A percentile compares a stretch with the other conserved stretches of the same genome.
Conservation (phyloP, 345 rosid genomes). For the Iberis pinnata region DNA sequence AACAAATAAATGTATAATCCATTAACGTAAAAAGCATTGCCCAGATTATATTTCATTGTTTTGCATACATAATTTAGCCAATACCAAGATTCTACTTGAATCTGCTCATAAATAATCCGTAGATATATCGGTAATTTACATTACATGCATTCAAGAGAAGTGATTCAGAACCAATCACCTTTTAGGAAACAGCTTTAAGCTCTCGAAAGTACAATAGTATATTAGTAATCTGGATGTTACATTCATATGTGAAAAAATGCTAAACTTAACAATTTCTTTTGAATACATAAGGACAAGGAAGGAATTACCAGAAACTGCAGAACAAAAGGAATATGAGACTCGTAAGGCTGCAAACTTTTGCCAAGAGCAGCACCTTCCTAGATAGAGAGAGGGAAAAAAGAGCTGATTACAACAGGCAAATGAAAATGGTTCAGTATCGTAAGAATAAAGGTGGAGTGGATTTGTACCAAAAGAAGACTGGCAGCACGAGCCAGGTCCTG, state of each 20-base stretch:
- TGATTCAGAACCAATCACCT: too few species aligned
- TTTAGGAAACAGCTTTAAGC: too few species aligned
- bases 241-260: constrained; percentile 2
- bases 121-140: too few species aligned
- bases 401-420: constrained; percentile 11
- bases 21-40: too few species aligned
- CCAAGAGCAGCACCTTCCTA: constrained; percentile 77
- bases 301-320: constrained; percentile 81
- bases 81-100: too few species aligned
- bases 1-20: too few species aligned
- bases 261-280: constrained; percentile 10
- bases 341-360: constrained; percentile 79
- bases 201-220: too few species aligned
- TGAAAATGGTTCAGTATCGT: constrained; percentile 2
- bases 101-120: too few species aligned
- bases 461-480: constrained; percentile 52
- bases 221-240: too few species aligned
- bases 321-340: constrained; percentile 84
- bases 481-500: constrained; percentile 76
- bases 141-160: too few species aligned
- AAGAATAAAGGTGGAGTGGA: constrained; percentile 4
- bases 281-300: not conserved
- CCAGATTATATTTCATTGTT: too few species aligned
- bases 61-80: too few species aligned
- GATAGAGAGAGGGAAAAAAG: constrained; percentile 1